Base-by-base conservation (phyloP, 2,329 filamentous ascomycete genomes). In the Fusarium begoniae region DNA sequence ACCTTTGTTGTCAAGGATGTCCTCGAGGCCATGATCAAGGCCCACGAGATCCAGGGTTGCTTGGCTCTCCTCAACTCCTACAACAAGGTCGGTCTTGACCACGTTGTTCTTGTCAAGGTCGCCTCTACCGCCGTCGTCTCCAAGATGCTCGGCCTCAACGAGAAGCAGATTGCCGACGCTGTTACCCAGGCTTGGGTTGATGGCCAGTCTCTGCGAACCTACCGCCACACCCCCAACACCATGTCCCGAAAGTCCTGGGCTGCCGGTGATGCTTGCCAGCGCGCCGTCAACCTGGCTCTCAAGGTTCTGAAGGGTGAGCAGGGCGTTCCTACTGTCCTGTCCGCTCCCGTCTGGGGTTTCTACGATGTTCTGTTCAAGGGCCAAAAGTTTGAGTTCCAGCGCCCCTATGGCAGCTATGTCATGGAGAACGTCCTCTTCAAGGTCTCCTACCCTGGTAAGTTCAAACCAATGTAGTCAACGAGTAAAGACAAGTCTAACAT, bases 351-450 rank as follows among this genome's bases (percentile, higher is more conserved):
- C 66, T 99, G 96, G 96, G 96, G 96, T 69, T 99, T 98, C 90
- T 99, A 99, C 86, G 96, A 99, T 82, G 95, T 98, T 75, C 90
- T 97, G 74, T 99, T 98, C 89, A 94, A 95, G 87, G 95, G 95
- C 85, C 94, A 97, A 80, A 94, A 94, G 85, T 99, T 99, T 83
- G 88, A 95, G 84, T 99, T 98, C 89, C 96, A 98, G 88, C 92
- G 96, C 73, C 91, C 92, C 67, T 99, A 99, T 82, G 96, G 95
- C 82, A 97, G 93, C 88, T 99, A 99, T 84, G 96, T 99, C 77
- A 99, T 99, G 96, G 96, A 99, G 91, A 99, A 98, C 81, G 95
- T 99, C 70, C 91, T 99, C 74, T 99, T 99, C 92, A 99, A 99
- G 90, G 96, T 99, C 70, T 99, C 96, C 51, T 98, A 98, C 84